Evolutionary conservation across 768 basidiomycete genomes (phyloP).

Genomic region (Ephemerocybe angulata): DNA sequence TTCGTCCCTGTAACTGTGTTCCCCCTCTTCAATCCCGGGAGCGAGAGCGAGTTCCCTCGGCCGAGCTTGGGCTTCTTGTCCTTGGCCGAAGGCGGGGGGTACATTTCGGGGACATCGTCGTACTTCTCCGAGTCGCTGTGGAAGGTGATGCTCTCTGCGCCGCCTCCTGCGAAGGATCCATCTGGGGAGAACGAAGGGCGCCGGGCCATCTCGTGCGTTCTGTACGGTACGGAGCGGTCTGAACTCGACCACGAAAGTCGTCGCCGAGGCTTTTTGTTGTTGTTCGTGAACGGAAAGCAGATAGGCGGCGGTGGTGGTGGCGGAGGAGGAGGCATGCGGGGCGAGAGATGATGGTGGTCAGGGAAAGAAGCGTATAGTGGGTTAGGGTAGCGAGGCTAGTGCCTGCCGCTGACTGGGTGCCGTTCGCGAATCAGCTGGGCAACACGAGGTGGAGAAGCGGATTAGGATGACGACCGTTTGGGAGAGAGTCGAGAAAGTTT

Average conservation of each 20-base stretch:
- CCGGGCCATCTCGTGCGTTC: slow-evolving; percentile 27
- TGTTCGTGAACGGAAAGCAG: slow-evolving; percentile 56
- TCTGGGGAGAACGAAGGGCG: slow-evolving; percentile 30
- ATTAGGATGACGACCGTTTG: neutral
- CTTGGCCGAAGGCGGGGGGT: slow-evolving; percentile 31
- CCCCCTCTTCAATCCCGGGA: slow-evolving; percentile 40
- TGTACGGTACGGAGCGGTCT: slow-evolving; percentile 16
- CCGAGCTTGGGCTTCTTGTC: slow-evolving; percentile 23
- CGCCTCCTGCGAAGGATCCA: slow-evolving; percentile 32
- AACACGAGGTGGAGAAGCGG: slow-evolving; percentile 11
- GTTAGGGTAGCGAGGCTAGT: neutral
- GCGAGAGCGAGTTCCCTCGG: neutral
- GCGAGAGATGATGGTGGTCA: neutral
- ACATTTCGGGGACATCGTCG: slow-evolving; percentile 39
- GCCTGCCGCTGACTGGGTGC: neutral
- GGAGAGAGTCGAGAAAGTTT: neutral
- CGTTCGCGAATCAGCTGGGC: neutral
- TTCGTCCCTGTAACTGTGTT: slow-evolving; percentile 60
- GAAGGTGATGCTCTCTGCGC: slow-evolving; percentile 50
- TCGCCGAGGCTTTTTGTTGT: slow-evolving; percentile 37
- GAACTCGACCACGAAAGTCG: slow-evolving; percentile 48
- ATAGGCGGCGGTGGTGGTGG: slow-evolving; percentile 55
- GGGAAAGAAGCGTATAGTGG: too few species aligned
- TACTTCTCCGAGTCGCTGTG: slow-evolving; percentile 61
- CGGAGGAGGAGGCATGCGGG: slow-evolving; percentile 24